Evolutionary conservation across 306 rosid genomes (phyloP), one percentile per base, ranked within the genome.

Genomic region (Prunus armeniaca): DNA sequence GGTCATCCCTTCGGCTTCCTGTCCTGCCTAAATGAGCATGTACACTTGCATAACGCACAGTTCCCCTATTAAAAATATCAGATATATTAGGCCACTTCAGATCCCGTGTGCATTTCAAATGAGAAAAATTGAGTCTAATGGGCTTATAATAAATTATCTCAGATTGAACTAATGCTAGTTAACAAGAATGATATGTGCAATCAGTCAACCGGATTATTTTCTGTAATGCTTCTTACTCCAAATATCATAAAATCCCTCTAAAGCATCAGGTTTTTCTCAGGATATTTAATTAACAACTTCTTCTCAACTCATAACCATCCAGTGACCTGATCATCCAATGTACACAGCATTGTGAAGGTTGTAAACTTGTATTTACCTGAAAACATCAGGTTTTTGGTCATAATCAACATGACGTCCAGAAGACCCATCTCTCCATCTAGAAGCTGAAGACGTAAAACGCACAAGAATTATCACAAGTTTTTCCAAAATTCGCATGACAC

Each of bases 1-100:
- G 81, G 52, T 82, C 85, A 67, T 82, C 85, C 66, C 85, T 77
- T 45, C 85, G 85, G 75, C 85, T 82, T 47, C 85, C 85, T 34
- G 85, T 82, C 72, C 85, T 77, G 27, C 85, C 85, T 67, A 82
- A 72, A 77, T 82, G 85, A 72, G 85, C 82, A 65, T 82, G 85
- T 62, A 82, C 85, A 24, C 85, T 82, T 52, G 85, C 85, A 77
- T 82, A 82, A 15, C 85, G 82, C 34, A 82, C 85, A 18, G 85
- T 82, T 72, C 85, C 85, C 81, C 85, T 82, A 17, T 57, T 6
- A 30, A 66, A 69, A 24, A 22, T 19, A 65, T 46, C 65, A 49
- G 43, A 56, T 28, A 20, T 41, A 70, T 79, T 32, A 62, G 71
- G 62, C 65, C 62, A 60, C 12, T 20, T 19, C 45, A 67, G 41